phyloP scores from a whole-genome alignment of 768 basidiomycete genomes.

The Psilocybe cyanescens region DNA sequence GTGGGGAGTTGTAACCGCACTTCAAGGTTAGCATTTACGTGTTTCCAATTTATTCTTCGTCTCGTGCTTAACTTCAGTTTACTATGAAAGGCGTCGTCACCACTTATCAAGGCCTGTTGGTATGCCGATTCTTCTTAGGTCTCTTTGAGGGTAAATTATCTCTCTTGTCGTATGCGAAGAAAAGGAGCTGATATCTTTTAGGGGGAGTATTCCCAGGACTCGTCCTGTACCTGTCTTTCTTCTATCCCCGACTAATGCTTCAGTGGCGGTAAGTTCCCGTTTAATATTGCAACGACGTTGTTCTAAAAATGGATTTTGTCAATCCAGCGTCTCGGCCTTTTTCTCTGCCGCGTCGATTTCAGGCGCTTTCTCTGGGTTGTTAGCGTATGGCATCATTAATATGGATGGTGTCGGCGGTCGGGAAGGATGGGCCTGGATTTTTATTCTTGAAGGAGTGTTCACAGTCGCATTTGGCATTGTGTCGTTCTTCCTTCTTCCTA shows the following conservation, averaged over 20 bases:
- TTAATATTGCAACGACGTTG: background rate
- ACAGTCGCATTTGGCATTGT: slow-evolving; percentile 59
- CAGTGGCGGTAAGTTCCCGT: slow-evolving; percentile 44
- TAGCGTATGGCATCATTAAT: slow-evolving; percentile 67
- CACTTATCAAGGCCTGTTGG: slow-evolving; percentile 46
- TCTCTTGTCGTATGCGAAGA: background rate
- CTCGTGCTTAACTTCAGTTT: slow-evolving; percentile 3
- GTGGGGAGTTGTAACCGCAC: slow-evolving; percentile 70
- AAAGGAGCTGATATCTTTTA: slow-evolving; percentile 19
- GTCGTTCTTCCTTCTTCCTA: slow-evolving; percentile 50
- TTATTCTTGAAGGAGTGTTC: slow-evolving; percentile 69
- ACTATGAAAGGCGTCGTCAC: slow-evolving; percentile 45
- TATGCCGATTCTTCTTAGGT: slow-evolving; percentile 55
- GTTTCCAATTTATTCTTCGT: background rate
- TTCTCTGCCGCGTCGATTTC: slow-evolving; percentile 60
- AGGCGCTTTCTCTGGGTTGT: slow-evolving; percentile 70
- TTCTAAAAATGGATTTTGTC: slow-evolving; percentile 22
- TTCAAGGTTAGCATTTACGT: slow-evolving; percentile 51
- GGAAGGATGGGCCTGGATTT: slow-evolving; percentile 73
- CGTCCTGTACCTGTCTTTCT: slow-evolving; percentile 59
- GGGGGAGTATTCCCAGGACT: slow-evolving; percentile 63
- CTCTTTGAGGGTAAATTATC: slow-evolving; percentile 45
- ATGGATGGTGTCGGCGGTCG: slow-evolving; percentile 60
- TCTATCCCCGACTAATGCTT: slow-evolving; percentile 54
- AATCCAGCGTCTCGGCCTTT: slow-evolving; percentile 47